These are phyloP conservation scores for Boeremia exigua DNA, from an alignment of 2,329 filamentous ascomycete genomes.

Conservation along the genomic window DNA sequence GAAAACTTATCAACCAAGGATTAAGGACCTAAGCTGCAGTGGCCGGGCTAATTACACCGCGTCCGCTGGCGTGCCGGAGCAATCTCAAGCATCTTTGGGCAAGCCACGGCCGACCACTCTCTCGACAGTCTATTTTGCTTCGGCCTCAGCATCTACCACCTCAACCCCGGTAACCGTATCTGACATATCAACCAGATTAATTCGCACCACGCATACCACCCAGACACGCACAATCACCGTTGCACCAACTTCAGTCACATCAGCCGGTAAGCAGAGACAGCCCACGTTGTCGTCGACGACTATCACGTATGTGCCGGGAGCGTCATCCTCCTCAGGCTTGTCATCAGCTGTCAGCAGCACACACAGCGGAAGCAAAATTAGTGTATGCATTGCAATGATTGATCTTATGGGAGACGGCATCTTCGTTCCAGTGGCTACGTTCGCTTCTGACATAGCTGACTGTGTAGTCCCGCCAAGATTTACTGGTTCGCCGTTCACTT, in stretches of 20 bases:
- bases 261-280: no score
- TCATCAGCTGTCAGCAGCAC: background rate
- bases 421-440: background rate
- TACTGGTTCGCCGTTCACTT: slow-evolving; percentile 1
- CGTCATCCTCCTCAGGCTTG: background rate
- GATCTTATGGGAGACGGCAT: background rate
- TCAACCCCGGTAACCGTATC: background rate
- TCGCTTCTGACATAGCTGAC: background rate
- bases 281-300: background rate
- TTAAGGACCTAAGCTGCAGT: slow-evolving; percentile 29
- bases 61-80: background rate
- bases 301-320: background rate
- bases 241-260: background rate
- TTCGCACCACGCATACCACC: background rate
- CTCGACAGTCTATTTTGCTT: background rate
- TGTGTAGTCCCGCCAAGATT: background rate
- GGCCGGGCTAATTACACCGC: background rate
- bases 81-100: background rate
- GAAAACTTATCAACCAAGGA: slow-evolving; percentile 19
- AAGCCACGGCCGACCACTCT: background rate
- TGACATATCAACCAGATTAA: background rate
- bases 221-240: background rate
- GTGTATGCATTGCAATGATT: background rate
- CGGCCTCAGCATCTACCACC: background rate
- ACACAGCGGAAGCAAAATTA: background rate